phyloP scores from a whole-genome alignment of 2,329 filamentous ascomycete species.

The Escovopsis sp. region DNA sequence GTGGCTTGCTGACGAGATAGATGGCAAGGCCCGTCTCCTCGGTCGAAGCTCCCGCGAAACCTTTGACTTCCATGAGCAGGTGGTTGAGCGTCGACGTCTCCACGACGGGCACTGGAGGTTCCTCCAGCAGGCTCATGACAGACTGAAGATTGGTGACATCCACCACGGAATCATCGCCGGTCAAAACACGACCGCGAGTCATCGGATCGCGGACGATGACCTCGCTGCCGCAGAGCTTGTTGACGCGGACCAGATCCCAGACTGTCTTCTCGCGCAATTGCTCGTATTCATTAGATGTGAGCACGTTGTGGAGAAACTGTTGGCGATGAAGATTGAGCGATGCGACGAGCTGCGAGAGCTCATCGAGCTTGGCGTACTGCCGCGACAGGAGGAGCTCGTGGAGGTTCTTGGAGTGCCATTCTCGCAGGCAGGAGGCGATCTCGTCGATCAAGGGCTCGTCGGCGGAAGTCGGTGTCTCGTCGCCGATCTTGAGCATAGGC shows the following conservation, averaged over 20 bases:
- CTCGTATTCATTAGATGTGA: conserved; percentile 75
- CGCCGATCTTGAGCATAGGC: conserved; percentile 93
- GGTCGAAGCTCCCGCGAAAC: conserved; percentile 61
- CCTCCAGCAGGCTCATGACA: conserved; percentile 84
- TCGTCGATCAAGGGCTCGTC: conserved; percentile 91
- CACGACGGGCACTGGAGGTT: conserved; percentile 51
- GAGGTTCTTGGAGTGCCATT: conserved; percentile 96
- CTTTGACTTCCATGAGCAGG: conserved; percentile 68
- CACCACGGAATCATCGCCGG: conserved; percentile 83
- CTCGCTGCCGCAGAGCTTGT: conserved; percentile 85
- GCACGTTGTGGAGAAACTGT: conserved; percentile 84
- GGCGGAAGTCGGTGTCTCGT: conserved; percentile 81
- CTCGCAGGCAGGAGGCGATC: conserved; percentile 86
- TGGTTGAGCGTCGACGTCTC: conserved; percentile 66
- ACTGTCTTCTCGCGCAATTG: conserved; percentile 74
- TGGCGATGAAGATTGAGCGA: conserved; percentile 74
- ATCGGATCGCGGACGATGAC: conserved; percentile 86
- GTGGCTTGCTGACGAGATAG: conserved; percentile 58
- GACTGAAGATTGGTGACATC: conserved; percentile 85
- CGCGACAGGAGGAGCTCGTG: conserved; percentile 78
- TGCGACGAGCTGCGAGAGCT: conserved; percentile 64
- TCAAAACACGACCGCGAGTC: conserved; percentile 71
- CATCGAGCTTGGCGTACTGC: conserved; percentile 67
- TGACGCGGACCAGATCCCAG: conserved; percentile 87
- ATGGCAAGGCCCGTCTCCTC: conserved; percentile 63